Base-by-base conservation (phyloP, 768 basidiomycete genomes). In the Mycena albidolilacea region DNA sequence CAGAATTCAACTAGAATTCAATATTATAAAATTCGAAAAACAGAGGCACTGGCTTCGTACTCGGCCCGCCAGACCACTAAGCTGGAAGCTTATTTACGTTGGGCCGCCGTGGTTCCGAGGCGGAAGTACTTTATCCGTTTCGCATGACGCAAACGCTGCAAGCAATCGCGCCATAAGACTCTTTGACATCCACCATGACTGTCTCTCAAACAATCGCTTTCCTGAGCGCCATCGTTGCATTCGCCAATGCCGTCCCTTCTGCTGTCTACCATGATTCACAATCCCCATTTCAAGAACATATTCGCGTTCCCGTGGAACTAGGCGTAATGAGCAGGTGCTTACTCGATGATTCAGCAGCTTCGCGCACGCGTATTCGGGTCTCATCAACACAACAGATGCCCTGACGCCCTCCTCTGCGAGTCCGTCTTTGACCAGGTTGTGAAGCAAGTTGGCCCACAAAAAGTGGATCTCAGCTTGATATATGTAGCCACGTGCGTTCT, bases 351-450 rank as follows among this genome's bases (percentile, higher is more conserved):
- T 10, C 17, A 7, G 15, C 23, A 55, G 10, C 37, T 43, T 46
- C 37, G 19, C 10, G 2, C 11, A 30, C 30, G 30, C 30, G 4
- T 30, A 14, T 37, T 30, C 4, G 15, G 14, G 30, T 46, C 61
- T 63, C 1, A 67, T 48, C 14, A 30, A 21, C 39, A 2, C 48
- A 17, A n/a, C 60, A 77, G 77, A 73, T 87, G 96, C 79, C 95
- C 95, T 0, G 96, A 97, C 78, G 95, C 96, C 52, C 80, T 95
- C 46, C 76, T 94, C 14, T 97, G 95, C 79, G 96, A 97, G 81
- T 83, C 87, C 7, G 84, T 93, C 0, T 95, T 96, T 81, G 89
- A 95, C 78, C 83, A 88, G 23, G 94, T 96, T 39, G 81, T 96
- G 30, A 82, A 87, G 60, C 85, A 87, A 64, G 92, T 93, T 1